Evolutionary conservation across 1,139 yeast genomes (phyloP).

Genomic region (Yamadazyma pseudoaaseri): DNA sequence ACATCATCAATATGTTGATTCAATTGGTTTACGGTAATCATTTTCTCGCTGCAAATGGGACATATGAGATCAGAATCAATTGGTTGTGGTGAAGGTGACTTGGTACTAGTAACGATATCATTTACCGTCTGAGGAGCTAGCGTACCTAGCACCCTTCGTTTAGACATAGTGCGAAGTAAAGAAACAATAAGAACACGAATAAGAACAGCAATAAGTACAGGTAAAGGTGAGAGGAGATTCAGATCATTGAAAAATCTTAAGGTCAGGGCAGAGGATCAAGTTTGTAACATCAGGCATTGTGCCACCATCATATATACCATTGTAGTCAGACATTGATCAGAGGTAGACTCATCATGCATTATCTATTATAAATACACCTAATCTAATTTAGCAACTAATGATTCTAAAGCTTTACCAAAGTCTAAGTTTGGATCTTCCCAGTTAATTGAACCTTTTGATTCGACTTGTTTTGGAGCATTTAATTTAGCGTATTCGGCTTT

Average conservation of each 20-base stretch:
- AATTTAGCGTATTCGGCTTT: slow-evolving; percentile 81
- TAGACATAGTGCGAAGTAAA: not conserved
- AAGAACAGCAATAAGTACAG: too few species aligned
- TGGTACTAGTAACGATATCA: not conserved
- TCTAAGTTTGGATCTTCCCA: slow-evolving; percentile 92
- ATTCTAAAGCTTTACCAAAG: slow-evolving; percentile 54
- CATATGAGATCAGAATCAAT: slow-evolving; percentile 31
- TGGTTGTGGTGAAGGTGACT: slow-evolving; percentile 1
- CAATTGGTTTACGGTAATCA: slow-evolving; percentile 57
- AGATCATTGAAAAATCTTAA: too few species aligned
- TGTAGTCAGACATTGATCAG: too few species aligned
- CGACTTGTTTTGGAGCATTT: slow-evolving; percentile 46
- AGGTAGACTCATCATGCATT: not conserved
- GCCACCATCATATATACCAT: too few species aligned
- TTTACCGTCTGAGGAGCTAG: slow-evolving; percentile 4
- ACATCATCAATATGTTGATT: slow-evolving; percentile 73
- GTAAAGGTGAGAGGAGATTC: too few species aligned
- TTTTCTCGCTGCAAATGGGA: slow-evolving; percentile 68
- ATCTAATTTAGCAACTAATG: slow-evolving; percentile 44
- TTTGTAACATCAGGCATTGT: too few species aligned
- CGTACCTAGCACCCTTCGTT: slow-evolving; percentile 7
- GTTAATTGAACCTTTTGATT: slow-evolving; percentile 51
- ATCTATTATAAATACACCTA: slow-evolving; percentile 13
- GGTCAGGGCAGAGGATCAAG: too few species aligned
- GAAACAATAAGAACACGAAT: too few species aligned